Evolutionary conservation across 495 filamentous ascomycete genomes (phyloP).

Genomic region (Xanthoparmelia taractica): DNA sequence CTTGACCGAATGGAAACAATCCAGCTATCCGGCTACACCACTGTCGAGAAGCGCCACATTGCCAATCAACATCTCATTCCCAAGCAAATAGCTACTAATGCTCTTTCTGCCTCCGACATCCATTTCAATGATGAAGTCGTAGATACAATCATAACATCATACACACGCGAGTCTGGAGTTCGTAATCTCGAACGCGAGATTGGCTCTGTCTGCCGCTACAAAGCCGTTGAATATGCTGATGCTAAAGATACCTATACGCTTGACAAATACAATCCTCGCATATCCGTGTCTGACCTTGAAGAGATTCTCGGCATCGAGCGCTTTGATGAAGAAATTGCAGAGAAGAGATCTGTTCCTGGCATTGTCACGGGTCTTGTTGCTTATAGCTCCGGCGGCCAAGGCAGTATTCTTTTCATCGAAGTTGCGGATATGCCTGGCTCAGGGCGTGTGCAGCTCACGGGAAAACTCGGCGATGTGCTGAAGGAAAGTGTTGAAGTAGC

Average conservation of each 20-base stretch:
- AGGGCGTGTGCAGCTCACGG: constrained; percentile 91
- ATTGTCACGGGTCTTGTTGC: constrained; percentile 96
- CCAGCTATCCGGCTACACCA: constrained; percentile 87
- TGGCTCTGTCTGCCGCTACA: constrained; percentile 85
- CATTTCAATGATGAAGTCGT: constrained; percentile 73
- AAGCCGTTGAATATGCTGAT: constrained; percentile 91
- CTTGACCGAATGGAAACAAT: constrained; percentile 97
- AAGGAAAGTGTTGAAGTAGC: constrained; percentile 97
- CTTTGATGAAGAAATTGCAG: constrained; percentile 92
- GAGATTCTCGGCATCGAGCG: constrained; percentile 86
- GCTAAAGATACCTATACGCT: constrained; percentile 68
- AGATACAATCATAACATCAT: constrained; percentile 87
- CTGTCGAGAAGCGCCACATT: constrained; percentile 96
- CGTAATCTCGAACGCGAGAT: constrained; percentile 95
- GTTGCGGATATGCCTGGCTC: constrained; percentile 94
- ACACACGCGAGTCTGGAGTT: constrained; percentile 96
- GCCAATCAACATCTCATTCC: constrained; percentile 87
- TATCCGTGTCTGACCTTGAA: constrained; percentile 75
- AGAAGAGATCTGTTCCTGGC: constrained; percentile 77
- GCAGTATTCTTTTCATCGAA: constrained; percentile 97
- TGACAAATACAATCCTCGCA: constrained; percentile 62
- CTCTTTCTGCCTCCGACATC: constrained; percentile 66
- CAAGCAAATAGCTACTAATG: constrained; percentile 81
- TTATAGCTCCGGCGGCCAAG: constrained; percentile 88
- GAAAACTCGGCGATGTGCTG: constrained; percentile 94